phyloP scores from a whole-genome alignment of 2,329 filamentous ascomycete genomes.

The Sporothrix inflata region DNA sequence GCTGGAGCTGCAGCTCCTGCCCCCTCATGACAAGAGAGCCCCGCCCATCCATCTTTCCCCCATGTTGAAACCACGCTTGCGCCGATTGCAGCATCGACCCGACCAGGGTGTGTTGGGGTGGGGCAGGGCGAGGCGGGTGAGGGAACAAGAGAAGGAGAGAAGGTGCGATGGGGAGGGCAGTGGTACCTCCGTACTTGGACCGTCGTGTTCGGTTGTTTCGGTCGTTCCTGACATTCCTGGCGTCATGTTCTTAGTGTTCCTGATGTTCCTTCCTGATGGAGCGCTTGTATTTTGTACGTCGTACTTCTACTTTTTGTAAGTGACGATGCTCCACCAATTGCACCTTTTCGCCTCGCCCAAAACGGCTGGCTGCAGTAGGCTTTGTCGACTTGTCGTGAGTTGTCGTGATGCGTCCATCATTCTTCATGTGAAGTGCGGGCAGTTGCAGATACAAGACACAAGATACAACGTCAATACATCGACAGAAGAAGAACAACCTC shows the following conservation, averaged over 20 bases:
- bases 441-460: neutral
- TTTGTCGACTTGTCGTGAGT: neutral
- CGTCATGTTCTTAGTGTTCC: neutral
- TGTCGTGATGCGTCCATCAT: neutral
- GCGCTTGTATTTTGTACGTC: too few species aligned
- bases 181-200: too few species aligned
- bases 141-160: neutral
- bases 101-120: slow-evolving; percentile 5
- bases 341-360: neutral
- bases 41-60: slow-evolving; percentile 20
- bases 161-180: neutral
- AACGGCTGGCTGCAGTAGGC: neutral
- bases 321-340: neutral
- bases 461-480: neutral
- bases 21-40: neutral
- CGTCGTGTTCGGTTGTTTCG: slow-evolving; percentile 11
- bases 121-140: neutral
- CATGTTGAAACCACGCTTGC: slow-evolving; percentile 25
- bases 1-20: too few species aligned
- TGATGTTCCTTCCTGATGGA: slow-evolving; percentile 5
- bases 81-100: slow-evolving; percentile 21
- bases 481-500: neutral
- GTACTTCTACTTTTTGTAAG: slow-evolving; percentile 4
- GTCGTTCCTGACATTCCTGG: slow-evolving; percentile 16
- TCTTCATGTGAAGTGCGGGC: neutral